These are phyloP conservation scores for Saksenaea oblongispora DNA, from an alignment of 371 early-diverging fungal genomes.

Conservation along the genomic window DNA sequence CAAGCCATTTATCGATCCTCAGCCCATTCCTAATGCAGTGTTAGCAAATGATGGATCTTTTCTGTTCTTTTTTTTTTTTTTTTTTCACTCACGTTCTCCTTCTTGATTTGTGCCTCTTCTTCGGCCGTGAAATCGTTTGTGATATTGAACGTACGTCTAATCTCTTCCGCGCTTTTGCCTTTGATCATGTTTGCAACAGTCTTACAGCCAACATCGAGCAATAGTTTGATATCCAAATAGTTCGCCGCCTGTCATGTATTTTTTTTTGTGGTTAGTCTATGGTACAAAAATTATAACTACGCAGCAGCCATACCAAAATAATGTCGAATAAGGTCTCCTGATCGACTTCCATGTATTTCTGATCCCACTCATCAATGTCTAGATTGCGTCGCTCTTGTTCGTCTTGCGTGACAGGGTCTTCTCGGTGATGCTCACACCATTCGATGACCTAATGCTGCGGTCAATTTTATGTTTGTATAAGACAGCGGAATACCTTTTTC, in stretches of 20 bases:
- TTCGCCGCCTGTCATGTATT: slow-evolving; percentile 77
- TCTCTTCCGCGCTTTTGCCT: slow-evolving; percentile 92
- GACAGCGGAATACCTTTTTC: slow-evolving; percentile 55
- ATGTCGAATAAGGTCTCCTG: slow-evolving; percentile 80
- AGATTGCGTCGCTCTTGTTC: slow-evolving; percentile 61
- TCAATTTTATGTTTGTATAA: not conserved
- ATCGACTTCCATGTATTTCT: slow-evolving; percentile 78
- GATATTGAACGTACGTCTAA: slow-evolving; percentile 93
- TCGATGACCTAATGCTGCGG: slow-evolving; percentile 63
- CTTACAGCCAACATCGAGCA: slow-evolving; percentile 95
- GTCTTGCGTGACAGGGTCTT: slow-evolving; percentile 68
- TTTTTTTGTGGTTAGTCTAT: not conserved
- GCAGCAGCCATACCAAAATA: slow-evolving; percentile 46
- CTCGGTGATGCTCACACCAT: slow-evolving; percentile 78
- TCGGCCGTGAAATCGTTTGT: slow-evolving; percentile 96
- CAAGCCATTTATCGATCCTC: slow-evolving; percentile 1
- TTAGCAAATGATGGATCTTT: not conserved
- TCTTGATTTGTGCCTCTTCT: slow-evolving; percentile 88
- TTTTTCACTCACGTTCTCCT: slow-evolving; percentile 65
- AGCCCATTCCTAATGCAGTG: not conserved
- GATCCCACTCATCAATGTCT: slow-evolving; percentile 72
- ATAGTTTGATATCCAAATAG: slow-evolving; percentile 94
- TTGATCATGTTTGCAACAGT: slow-evolving; percentile 99
- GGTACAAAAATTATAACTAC: not conserved
- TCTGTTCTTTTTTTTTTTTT: not conserved